Base-by-base conservation (phyloP, 2,329 filamentous ascomycete genomes). In the Venturia pyrina region DNA sequence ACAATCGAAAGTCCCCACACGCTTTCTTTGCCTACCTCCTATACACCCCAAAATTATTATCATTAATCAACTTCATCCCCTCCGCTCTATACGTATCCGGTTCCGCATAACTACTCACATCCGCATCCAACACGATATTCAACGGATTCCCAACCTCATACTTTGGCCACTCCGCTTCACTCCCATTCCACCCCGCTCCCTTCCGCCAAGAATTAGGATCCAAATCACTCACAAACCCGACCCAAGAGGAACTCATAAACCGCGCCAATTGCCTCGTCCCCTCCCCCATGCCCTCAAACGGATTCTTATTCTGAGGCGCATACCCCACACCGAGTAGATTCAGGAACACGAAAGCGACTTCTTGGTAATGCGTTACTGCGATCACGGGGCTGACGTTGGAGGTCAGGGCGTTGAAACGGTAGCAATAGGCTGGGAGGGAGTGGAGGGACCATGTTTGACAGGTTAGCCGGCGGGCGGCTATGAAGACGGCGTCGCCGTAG, bases 371-470 rank as follows among this genome's bases (percentile, higher is more conserved):
- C 0, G 80, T 79, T 0, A 79, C 81, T 0, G 81, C 82, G 0
- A 1, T 75, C 73, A 32, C 34, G 13, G 76, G 74, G 0, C 77
- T 73, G 1, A 80, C 69, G 11, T 82, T 81, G 3, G 78, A 77
- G 0, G 80, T 74, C 19, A 81, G 74, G 10, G 83, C 83, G 70
- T 88, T 85, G 78, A 88, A 88, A 60, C 83, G 81, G 75, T 87
- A 88, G 70, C 81, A 83, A 76, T 85, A 88, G 11, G 83, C 83
- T 7, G 81, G 76, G 1, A 83, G 70, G 17, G 76, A 75, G 40
- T 77, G 73, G 11, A 75, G 75, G 15, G 82, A 76, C 80, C 82
- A 86, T 0, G 77, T 75, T 69, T 83, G 76, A 68, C 80, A 82
- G 5, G 82, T 80, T 28, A 80, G 75, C 3, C 85, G 79, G 1